Percentiles rank a stretch among this genome's conserved stretches.
These are phyloP conservation scores for Plantago coronopus DNA, from an alignment of 305 asterid genomes.

Conservation along the genomic window DNA sequence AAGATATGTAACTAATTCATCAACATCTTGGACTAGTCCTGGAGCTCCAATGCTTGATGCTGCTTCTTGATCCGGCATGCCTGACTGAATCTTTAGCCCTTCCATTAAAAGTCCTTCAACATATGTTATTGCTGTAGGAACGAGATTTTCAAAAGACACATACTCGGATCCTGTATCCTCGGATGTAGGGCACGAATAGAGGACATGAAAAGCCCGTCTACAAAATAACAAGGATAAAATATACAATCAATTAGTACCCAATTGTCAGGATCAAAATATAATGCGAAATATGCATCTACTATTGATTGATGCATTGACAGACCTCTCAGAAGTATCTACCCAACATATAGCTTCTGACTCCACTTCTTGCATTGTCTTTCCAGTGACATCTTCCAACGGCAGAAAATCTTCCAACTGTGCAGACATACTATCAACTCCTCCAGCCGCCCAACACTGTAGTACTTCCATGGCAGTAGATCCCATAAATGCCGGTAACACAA, in stretches of 20 bases:
- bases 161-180: conserved; percentile 40
- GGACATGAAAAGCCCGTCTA: conserved; percentile 26
- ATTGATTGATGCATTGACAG: conserved; percentile 23
- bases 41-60: conserved; percentile 44
- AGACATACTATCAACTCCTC: conserved; percentile 62
- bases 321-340: conserved; percentile 42
- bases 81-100: conserved; percentile 78
- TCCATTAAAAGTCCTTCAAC: conserved; percentile 69
- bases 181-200: conserved; percentile 23
- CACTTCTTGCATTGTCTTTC: conserved; percentile 62
- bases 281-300: conserved; percentile 4
- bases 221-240: conserved; percentile 21
- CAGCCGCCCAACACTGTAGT: conserved; percentile 60
- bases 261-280: conserved; percentile 9
- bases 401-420: conserved; percentile 48
- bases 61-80: conserved; percentile 56
- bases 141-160: conserved; percentile 49
- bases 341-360: conserved; percentile 37
- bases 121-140: conserved; percentile 49
- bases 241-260: conserved; percentile 15
- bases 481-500: conserved; percentile 62
- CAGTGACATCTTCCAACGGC: conserved; percentile 77
- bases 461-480: conserved; percentile 56
- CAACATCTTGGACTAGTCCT: conserved; percentile 26
- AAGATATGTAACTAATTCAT: conserved; percentile 40